Base-by-base conservation (phyloP, 2,329 filamentous ascomycete species). In the Aulographum hederae region DNA sequence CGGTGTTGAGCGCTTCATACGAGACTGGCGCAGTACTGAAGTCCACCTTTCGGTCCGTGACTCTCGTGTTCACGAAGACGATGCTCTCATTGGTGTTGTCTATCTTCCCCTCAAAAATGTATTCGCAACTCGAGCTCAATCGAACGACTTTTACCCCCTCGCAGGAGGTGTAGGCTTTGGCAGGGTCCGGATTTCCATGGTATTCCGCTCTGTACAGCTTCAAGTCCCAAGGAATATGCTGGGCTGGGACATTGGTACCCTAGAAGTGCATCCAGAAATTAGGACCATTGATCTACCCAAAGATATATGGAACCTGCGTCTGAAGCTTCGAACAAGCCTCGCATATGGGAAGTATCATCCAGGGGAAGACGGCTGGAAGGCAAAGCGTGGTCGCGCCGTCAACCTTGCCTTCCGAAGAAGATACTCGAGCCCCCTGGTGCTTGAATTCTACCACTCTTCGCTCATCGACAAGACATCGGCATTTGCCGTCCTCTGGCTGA, bases 131-230 rank as follows among this genome's bases (percentile, higher is more conserved):
- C 61, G 63, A 16, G 73, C 69, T 13, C 77, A 81, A 40, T 54
- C 78, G 18, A 70, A 73, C 48, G 63, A 67, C 5, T 68, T 60
- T 36, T 82, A 69, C 44, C 77, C 78, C 0, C 50, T 84, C 3
- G 62, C 69, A 4, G 78, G 78, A 3, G 78, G 78, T 0, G 65
- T 81, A n/a, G 78, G 77, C 3, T 78, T 70, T 40, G 78, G 78
- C 2, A 64, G 73, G 26, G 63, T 68, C 25, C 61, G 77, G 8
- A 61, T 84, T 34, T 80, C 74, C 12, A 61, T 82, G 57, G 70
- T 82, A 2, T 82, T 78, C 63, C 65, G 78, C 28, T 77, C 73
- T 34, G 61, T 81, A 3, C 63, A 74, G 35, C 50, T 78, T 2
- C 63, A 75, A 41, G 53, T 72, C 2, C 70, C 72, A 2, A 56